phyloP scores from a whole-genome alignment of 306 rosid genomes.

The Vigna hirtella region DNA sequence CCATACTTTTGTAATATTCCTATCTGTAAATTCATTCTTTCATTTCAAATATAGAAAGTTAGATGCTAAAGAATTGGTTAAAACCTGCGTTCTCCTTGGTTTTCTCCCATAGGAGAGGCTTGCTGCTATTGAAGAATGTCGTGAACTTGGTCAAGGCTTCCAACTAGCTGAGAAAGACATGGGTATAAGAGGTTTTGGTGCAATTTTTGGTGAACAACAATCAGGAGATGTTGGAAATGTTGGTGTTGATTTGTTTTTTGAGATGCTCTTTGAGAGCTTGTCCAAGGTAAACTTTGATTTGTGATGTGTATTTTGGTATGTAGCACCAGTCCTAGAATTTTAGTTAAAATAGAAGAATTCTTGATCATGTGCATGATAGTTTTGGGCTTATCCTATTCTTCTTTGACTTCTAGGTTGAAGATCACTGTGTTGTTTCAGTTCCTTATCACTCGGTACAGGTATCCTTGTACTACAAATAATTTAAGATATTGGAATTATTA shows the following conservation, averaged over 20 bases:
- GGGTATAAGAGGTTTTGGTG: slow-evolving; percentile 98
- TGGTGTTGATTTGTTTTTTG: slow-evolving; percentile 95
- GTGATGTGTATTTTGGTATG: slow-evolving; percentile 29
- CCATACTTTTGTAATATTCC: slow-evolving; percentile 25
- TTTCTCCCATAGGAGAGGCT: slow-evolving; percentile 81
- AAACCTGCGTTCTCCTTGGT: slow-evolving; percentile 50
- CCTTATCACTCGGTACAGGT: slow-evolving; percentile 88
- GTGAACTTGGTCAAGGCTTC: slow-evolving; percentile 97
- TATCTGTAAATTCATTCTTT: neutral
- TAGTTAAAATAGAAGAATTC: slow-evolving; percentile 36
- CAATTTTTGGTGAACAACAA: slow-evolving; percentile 94
- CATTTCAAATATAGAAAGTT: slow-evolving; percentile 34
- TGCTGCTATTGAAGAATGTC: slow-evolving; percentile 90
- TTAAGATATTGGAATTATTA: too few species aligned
- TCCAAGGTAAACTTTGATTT: slow-evolving; percentile 69
- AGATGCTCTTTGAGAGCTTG: slow-evolving; percentile 99
- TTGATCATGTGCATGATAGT: slow-evolving; percentile 32
- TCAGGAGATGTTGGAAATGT: slow-evolving; percentile 98
- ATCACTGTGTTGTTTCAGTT: slow-evolving; percentile 80
- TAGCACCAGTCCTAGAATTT: slow-evolving; percentile 18
- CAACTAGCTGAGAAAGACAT: slow-evolving; percentile 97
- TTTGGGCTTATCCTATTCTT: slow-evolving; percentile 37
- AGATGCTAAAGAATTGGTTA: slow-evolving; percentile 34
- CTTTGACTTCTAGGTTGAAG: slow-evolving; percentile 80
- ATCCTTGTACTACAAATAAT: slow-evolving; percentile 22